Evolutionary conservation across 257 asterid species (phyloP).

Genomic region (Galeopsis tetrahit): DNA sequence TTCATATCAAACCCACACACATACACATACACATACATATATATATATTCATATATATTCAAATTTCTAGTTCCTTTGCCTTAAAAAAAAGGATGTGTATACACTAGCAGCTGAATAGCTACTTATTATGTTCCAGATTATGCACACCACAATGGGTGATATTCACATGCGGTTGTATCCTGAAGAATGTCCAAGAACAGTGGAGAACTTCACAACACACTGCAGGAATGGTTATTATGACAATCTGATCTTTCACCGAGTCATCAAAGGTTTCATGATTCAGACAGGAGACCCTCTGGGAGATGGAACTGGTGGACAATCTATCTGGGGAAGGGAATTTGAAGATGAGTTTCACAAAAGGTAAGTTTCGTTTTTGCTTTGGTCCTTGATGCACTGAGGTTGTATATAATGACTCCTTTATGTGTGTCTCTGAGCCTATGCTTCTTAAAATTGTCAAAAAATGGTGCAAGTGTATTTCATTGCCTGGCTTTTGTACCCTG

Average conservation of each 20-base stretch:
- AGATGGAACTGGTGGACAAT: conserved; percentile 99
- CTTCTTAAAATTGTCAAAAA: neutral
- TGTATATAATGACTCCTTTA: neutral
- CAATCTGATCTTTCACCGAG: conserved; percentile 93
- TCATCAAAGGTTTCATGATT: conserved; percentile 95
- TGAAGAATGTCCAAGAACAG: conserved; percentile 98
- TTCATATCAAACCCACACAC: too few species aligned
- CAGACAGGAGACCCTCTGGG: conserved; percentile 99
- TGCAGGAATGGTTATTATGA: conserved; percentile 97
- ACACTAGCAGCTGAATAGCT: conserved; percentile 8
- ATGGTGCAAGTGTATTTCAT: neutral
- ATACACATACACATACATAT: too few species aligned
- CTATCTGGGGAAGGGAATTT: conserved; percentile 99
- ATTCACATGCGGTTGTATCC: conserved; percentile 91
- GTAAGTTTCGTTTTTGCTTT: conserved; percentile 41
- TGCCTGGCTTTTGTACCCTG: conserved; percentile 27
- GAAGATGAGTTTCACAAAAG: conserved; percentile 99
- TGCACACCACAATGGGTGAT: conserved; percentile 99
- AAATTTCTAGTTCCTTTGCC: conserved; percentile 10
- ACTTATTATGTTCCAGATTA: conserved; percentile 53
- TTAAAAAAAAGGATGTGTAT: conserved; percentile 4
- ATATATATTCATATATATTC: too few species aligned
- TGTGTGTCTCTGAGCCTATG: conserved; percentile 13
- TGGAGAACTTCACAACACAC: conserved; percentile 97
- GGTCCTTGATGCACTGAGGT: neutral